Evolutionary conservation across 1,139 yeast species (phyloP).

Genomic region (Schizosaccharomyces versatilis): DNA sequence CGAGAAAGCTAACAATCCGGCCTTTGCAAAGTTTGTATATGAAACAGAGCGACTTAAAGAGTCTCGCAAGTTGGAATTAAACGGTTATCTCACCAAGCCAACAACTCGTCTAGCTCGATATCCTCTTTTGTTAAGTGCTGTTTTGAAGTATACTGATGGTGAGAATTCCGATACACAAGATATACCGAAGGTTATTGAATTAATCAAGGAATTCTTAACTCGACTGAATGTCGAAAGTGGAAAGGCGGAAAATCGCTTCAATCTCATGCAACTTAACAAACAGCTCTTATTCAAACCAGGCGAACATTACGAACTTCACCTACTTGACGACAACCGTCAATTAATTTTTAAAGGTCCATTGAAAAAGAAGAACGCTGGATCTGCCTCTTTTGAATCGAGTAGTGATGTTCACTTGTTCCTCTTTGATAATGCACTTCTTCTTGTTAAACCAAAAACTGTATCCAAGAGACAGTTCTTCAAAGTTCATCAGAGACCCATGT

Average conservation of each 20-base stretch:
- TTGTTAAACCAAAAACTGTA: constrained; percentile 67
- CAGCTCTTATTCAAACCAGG: constrained; percentile 52
- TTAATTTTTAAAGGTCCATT: constrained; percentile 60
- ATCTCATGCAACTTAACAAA: constrained; percentile 67
- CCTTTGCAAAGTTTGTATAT: constrained; percentile 78
- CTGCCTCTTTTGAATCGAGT: constrained; percentile 31
- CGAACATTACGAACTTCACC: constrained; percentile 67
- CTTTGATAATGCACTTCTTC: constrained; percentile 68
- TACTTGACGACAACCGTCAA: constrained; percentile 59
- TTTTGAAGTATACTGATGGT: constrained; percentile 57
- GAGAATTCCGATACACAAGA: constrained; percentile 54
- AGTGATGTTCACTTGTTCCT: constrained; percentile 59
- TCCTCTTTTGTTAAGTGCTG: constrained; percentile 63
- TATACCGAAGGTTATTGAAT: constrained; percentile 50
- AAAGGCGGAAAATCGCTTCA: constrained; percentile 80
- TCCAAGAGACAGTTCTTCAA: constrained; percentile 81
- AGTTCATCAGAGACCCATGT: constrained; percentile 83
- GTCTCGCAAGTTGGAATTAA: constrained; percentile 71
- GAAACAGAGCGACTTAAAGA: constrained; percentile 80
- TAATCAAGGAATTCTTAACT: constrained; percentile 51
- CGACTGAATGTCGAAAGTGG: constrained; percentile 82
- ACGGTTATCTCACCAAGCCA: constrained; percentile 84
- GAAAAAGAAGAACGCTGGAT: constrained; percentile 35
- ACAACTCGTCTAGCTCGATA: constrained; percentile 91
- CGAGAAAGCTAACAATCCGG: constrained; percentile 72